phyloP scores from a whole-genome alignment of 441 rosid genomes.

The Corymbia citriodora region DNA sequence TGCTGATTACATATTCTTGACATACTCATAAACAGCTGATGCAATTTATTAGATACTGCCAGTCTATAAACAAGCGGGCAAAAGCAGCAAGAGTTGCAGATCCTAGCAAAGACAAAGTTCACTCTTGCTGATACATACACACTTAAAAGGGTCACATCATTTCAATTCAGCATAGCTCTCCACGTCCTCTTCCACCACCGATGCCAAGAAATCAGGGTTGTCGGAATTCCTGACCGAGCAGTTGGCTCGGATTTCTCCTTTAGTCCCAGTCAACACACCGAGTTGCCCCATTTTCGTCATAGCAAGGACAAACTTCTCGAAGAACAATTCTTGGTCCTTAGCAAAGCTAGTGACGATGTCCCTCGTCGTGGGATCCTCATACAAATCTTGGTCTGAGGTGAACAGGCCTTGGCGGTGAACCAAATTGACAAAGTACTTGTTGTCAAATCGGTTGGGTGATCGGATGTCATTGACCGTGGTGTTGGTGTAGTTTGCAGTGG shows the following conservation, averaged over 20 bases:
- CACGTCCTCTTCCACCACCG: conserved; percentile 39
- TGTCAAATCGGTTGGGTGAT: conserved; percentile 66
- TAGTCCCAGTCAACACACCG: conserved; percentile 46
- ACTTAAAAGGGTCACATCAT: neutral
- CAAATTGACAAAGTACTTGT: conserved; percentile 72
- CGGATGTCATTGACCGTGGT: conserved; percentile 51
- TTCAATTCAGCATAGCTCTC: neutral
- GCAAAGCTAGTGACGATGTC: conserved; percentile 63
- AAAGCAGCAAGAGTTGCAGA: neutral
- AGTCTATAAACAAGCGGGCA: neutral
- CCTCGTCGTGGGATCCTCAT: conserved; percentile 47
- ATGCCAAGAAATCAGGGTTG: conserved; percentile 14
- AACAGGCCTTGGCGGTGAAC: conserved; percentile 82
- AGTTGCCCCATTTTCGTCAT: conserved; percentile 82
- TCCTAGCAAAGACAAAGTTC: neutral
- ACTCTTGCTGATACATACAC: neutral
- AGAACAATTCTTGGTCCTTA: conserved; percentile 43
- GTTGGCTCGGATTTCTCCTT: conserved; percentile 68
- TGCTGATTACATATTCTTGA: neutral
- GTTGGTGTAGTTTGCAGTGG: conserved; percentile 26
- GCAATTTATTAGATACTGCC: neutral
- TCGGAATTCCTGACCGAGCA: conserved; percentile 58
- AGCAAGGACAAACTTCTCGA: conserved; percentile 40
- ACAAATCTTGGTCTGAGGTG: conserved; percentile 85
- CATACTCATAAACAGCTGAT: neutral